Evolutionary conservation across 2,329 filamentous ascomycete genomes (phyloP).

Genomic region (Penicillium sp.): DNA sequence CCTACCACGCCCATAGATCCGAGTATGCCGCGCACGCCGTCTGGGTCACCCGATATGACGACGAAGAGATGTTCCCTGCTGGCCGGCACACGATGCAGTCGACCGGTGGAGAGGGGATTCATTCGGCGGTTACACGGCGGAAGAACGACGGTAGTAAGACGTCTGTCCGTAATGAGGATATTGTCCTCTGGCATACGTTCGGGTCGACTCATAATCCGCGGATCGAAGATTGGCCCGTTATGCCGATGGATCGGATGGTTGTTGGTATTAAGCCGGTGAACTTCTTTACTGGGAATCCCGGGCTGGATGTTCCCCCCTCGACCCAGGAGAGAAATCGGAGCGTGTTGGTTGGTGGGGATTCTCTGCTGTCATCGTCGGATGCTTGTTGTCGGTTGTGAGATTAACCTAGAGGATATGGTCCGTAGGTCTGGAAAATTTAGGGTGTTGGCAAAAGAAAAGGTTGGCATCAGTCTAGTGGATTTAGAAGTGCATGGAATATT

Average conservation of each 20-base stretch:
- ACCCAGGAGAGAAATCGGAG: too few species aligned
- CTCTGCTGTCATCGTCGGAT: too few species aligned
- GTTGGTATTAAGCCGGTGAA: conserved; percentile 24
- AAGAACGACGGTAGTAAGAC: too few species aligned
- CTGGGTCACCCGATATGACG: conserved; percentile 52
- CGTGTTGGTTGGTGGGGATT: too few species aligned
- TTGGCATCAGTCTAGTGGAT: too few species aligned
- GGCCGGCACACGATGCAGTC: conserved; percentile 53
- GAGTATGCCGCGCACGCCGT: conserved; percentile 52
- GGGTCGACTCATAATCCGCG: conserved; percentile 44
- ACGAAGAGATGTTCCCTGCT: conserved; percentile 49
- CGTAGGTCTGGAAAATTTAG: too few species aligned
- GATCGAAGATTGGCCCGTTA: conserved; percentile 42
- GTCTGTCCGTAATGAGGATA: conserved; percentile 31
- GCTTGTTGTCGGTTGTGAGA: too few species aligned
- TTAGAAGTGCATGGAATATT: too few species aligned
- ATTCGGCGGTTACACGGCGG: conserved; percentile 18
- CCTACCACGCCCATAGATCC: conserved; percentile 49
- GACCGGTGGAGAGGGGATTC: conserved; percentile 23
- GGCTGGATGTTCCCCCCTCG: conserved; percentile 14
- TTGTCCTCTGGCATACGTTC: conserved; percentile 40
- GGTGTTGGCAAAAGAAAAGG: too few species aligned
- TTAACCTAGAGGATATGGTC: too few species aligned
- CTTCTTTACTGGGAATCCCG: conserved; percentile 22
- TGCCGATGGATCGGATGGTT: conserved; percentile 30